Evolutionary conservation across 495 filamentous ascomycete species (phyloP), one percentile per base, ranked within the genome.

Genomic region (Xylaria flabelliformis): DNA sequence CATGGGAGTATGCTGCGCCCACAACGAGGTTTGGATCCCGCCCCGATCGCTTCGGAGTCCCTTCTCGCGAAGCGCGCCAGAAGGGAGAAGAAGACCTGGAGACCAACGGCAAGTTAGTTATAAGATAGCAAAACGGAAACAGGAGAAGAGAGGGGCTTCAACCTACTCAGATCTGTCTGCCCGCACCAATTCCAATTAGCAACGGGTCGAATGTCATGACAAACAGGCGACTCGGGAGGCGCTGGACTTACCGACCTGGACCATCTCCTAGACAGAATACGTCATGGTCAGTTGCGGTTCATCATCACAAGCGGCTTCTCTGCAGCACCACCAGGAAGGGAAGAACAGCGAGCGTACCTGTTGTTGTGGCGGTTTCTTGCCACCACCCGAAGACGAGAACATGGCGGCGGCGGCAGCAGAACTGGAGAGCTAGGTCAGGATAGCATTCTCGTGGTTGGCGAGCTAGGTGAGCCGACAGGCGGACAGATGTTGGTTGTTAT

Each of bases 1-100:
- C 92, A 82, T 99, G 97, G 48, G 96, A 98, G 80, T 99, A 99
- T 58, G 95, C 91, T 66, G 96, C 96, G 67, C 96, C 96, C 55
- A 98, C 91, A n/a, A 99, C 93, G 46, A 94, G 88, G 70, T 87
- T 91, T 34, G 88, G 83, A 67, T 95, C 93, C 79, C 89, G 84
- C 51, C 84, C 81, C 77, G 86, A 91, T 74, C 81, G 85, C 63
- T 83, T 82, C 17, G 85, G 80, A 58, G 86, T 84, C 70, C 80
- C 79, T 70, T 88, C 85, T 73, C 81, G 81, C 55, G 82, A 82
- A 69, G 88, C 88, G 73, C 91, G 90, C 96, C 96, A 99, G 82
- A 99, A 99, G 1, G 96, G 93, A 71, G 96, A 95, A 74, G 88
- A 86, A 73, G 92, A 88, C 81, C 92, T 94, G 85, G 83, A 86